Evolutionary conservation across 345 rosid genomes (phyloP).

Genomic region (Streptanthus diversifolius): DNA sequence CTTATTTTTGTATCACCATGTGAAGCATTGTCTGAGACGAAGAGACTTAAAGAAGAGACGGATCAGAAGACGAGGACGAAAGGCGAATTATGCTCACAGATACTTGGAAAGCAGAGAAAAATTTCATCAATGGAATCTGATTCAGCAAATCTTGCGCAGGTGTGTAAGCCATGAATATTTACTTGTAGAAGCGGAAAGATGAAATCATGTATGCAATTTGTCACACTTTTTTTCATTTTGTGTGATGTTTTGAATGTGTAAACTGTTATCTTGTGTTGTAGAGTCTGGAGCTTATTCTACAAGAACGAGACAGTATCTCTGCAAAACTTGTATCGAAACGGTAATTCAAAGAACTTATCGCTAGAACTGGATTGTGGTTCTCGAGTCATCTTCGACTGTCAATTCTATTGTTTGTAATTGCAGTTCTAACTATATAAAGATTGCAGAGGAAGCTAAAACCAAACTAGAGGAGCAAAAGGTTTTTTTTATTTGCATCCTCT

Average conservation of each 20-base stretch:
- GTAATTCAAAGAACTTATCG: constrained; percentile 34
- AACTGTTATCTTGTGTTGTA: constrained; percentile 18
- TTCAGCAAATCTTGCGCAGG: constrained; percentile 62
- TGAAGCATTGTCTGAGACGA: constrained; percentile 51
- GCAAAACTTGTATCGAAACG: constrained; percentile 51
- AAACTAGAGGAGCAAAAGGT: constrained; percentile 66
- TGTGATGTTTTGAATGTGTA: background rate
- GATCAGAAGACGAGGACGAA: constrained; percentile 49
- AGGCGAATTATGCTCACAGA: constrained; percentile 56
- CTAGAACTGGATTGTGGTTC: constrained; percentile 8
- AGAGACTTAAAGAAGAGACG: constrained; percentile 45
- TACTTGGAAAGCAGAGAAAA: constrained; percentile 56
- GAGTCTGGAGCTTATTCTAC: constrained; percentile 63
- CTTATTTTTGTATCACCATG: background rate
- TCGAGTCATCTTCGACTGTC: background rate
- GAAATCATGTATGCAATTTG: background rate
- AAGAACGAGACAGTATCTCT: constrained; percentile 49
- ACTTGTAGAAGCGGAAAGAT: background rate
- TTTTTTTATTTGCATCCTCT: constrained; percentile 2
- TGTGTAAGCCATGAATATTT: constrained; percentile 6
- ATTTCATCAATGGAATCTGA: constrained; percentile 53
- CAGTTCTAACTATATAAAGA: constrained; percentile 57
- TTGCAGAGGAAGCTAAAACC: constrained; percentile 40
- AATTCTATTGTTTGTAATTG: background rate
- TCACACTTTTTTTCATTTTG: background rate